These are phyloP conservation scores for Rhizopogon roseolus DNA, from an alignment of 768 basidiomycete genomes.

Conservation along the genomic window DNA sequence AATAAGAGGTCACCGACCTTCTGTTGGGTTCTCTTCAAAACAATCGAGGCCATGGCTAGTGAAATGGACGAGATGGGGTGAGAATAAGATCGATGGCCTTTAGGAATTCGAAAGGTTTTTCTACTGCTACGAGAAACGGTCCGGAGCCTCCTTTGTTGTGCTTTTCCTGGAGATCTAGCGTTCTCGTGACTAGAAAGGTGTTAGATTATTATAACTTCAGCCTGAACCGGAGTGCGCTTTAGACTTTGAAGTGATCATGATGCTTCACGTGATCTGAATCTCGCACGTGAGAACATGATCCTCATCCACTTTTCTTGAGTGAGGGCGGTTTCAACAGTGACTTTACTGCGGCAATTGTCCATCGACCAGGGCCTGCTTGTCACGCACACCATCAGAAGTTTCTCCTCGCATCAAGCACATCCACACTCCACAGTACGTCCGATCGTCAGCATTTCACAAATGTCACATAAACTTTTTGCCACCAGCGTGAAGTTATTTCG, in stretches of 20 bases:
- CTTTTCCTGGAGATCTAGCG: not conserved
- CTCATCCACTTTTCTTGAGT: too few relatives aligned
- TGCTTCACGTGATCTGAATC: too few relatives aligned
- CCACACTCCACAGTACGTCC: constrained; percentile 2
- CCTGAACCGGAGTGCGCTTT: too few relatives aligned
- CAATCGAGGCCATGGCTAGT: constrained; percentile 43
- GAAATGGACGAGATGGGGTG: constrained; percentile 7
- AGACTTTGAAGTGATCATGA: too few relatives aligned
- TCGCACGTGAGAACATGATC: too few relatives aligned
- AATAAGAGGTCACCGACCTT: constrained; percentile 35
- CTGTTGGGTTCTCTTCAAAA: constrained; percentile 54
- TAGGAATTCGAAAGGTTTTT: not conserved
- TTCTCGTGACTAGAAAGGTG: constrained; percentile 6
- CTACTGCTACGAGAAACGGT: constrained; percentile 3
- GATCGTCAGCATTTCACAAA: not conserved
- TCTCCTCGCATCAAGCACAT: constrained; percentile 3
- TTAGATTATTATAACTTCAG: constrained; percentile 2
- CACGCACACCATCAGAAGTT: not conserved
- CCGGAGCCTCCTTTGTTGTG: constrained; percentile 4
- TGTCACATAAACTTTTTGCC: constrained; percentile 4
- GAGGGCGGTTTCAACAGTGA: too few relatives aligned
- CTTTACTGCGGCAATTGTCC: not conserved
- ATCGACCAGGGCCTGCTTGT: not conserved
- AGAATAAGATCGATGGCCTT: constrained; percentile 7
- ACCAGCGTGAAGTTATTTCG: not conserved